Evolutionary conservation across 2,329 filamentous ascomycete species (phyloP).

Genomic region (Alternaria burnsii): DNA sequence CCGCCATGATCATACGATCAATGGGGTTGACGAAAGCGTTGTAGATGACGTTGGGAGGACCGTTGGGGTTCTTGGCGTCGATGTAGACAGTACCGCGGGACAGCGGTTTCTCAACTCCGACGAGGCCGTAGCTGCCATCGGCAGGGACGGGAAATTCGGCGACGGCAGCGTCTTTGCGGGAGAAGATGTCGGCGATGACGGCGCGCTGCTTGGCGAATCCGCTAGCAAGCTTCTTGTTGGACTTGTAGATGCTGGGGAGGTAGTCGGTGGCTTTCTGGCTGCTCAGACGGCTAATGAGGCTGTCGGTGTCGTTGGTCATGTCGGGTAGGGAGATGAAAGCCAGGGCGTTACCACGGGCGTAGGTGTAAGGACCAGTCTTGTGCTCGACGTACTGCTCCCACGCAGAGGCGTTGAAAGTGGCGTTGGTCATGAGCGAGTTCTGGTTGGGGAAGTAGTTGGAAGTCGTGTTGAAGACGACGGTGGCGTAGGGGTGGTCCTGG

Average conservation of each 20-base stretch:
- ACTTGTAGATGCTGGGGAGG: constrained; percentile 36
- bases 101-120: constrained; percentile 44
- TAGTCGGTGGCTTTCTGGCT: constrained; percentile 26
- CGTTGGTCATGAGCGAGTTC: constrained; percentile 35
- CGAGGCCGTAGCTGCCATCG: constrained; percentile 36
- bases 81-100: constrained; percentile 48
- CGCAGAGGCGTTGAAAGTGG: constrained; percentile 44
- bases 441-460: constrained; percentile 33
- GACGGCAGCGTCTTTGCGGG: constrained; percentile 34
- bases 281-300: constrained; percentile 12
- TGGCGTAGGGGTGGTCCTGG: constrained; percentile 42
- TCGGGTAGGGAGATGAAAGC: constrained; percentile 38
- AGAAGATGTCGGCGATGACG: constrained; percentile 31
- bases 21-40: constrained; percentile 42
- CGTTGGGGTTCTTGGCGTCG: constrained; percentile 40
- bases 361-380: constrained; percentile 44
- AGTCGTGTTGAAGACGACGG: constrained; percentile 34
- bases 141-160: constrained; percentile 48
- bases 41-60: constrained; percentile 35
- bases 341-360: constrained; percentile 35
- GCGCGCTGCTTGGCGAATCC: constrained; percentile 36
- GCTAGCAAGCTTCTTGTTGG: constrained; percentile 28
- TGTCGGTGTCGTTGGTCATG: constrained; percentile 25
- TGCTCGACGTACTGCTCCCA: constrained; percentile 42
- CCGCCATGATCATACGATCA: constrained; percentile 39